Conservation (phyloP, 1,139 yeast species). For the Sugiyamaella paludigena region DNA sequence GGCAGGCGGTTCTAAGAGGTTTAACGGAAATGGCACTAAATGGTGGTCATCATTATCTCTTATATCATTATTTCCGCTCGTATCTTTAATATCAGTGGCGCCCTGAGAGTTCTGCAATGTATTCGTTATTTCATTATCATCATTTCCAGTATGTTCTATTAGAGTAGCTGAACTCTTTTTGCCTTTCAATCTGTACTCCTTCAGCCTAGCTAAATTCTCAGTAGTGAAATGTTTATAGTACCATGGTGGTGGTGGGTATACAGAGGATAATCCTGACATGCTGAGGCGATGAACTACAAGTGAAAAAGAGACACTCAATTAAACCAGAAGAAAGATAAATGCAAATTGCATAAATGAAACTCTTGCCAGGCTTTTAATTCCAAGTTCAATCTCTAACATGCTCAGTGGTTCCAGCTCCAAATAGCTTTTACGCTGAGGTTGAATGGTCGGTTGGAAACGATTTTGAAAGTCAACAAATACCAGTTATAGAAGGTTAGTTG, state of each 20-base stretch:
- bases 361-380: too few relatives aligned
- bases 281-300: too few relatives aligned
- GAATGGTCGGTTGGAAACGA: too few relatives aligned
- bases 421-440: too few relatives aligned
- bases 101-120: conserved; percentile 20
- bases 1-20: conserved; percentile 61
- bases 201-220: conserved; percentile 50
- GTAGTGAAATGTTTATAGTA: conserved; percentile 65
- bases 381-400: too few relatives aligned
- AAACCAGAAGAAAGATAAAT: too few relatives aligned
- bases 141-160: not conserved
- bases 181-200: conserved; percentile 13
- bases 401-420: too few relatives aligned
- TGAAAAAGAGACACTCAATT: too few relatives aligned
- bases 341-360: too few relatives aligned
- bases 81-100: conserved; percentile 9
- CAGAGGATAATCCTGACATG: conserved; percentile 46
- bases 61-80: conserved; percentile 17
- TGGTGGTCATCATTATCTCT: too few relatives aligned
- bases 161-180: not conserved
- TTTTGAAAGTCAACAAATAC: too few relatives aligned
- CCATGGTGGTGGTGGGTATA: conserved; percentile 87
- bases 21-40: conserved; percentile 38
- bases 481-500: too few relatives aligned
- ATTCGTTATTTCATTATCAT: conserved; percentile 5